Percentiles rank a stretch among this genome's conserved stretches.
These are phyloP conservation scores for Kuraishia hungarica DNA, from an alignment of 805 yeast genomes.

Conservation along the genomic window DNA sequence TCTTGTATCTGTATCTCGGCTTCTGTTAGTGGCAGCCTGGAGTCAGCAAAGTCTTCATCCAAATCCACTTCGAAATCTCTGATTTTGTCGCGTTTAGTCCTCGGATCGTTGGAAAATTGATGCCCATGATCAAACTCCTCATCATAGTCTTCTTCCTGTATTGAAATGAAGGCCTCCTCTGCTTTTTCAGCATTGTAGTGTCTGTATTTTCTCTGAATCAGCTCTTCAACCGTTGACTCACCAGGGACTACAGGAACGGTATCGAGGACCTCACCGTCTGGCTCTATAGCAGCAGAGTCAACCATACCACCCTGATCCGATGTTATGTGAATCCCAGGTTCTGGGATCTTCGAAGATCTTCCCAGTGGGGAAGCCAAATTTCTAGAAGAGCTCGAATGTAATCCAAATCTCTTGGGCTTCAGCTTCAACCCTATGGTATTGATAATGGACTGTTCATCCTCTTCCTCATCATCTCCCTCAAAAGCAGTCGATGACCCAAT, in stretches of 20 bases:
- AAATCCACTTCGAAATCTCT: conserved; percentile 11
- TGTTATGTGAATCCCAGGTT: background rate
- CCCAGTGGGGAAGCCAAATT: background rate
- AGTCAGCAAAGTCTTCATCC: conserved; percentile 16
- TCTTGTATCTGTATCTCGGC: conserved; percentile 18
- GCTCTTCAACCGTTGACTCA: conserved; percentile 10
- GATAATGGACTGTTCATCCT: background rate
- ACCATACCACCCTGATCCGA: too few species aligned
- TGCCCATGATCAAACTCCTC: conserved; percentile 8
- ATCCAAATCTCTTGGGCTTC: background rate
- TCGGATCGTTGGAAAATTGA: conserved; percentile 8
- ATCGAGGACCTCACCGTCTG: conserved; percentile 1
- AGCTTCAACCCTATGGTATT: conserved; percentile 2
- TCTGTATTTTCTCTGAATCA: conserved; percentile 14
- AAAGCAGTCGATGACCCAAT: background rate
- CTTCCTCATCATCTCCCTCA: conserved; percentile 4
- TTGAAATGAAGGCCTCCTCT: background rate
- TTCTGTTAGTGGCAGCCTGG: conserved; percentile 19
- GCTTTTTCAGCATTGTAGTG: conserved; percentile 2
- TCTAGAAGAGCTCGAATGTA: background rate
- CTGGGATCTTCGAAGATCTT: background rate
- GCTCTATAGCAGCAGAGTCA: background rate
- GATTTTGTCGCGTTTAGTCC: conserved; percentile 8
- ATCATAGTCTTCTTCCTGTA: conserved; percentile 6
- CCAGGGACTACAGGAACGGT: conserved; percentile 10